These are phyloP conservation scores for Excoecaria agallocha DNA, from an alignment of 345 rosid species.

Conservation along the genomic window DNA sequence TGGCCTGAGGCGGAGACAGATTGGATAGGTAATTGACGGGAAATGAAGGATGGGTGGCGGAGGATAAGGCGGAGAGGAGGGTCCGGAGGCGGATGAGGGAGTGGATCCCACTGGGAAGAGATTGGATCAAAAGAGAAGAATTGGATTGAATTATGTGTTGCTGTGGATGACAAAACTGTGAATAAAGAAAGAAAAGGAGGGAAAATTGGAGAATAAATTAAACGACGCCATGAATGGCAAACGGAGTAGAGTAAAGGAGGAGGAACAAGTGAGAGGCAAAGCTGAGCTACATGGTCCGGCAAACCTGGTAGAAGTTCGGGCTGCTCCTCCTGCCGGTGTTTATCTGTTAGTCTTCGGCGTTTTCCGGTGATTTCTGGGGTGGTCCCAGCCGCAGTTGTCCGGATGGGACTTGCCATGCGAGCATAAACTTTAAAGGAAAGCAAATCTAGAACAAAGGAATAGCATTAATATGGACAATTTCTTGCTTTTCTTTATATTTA, in stretches of 20 bases:
- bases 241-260: conserved; percentile 44
- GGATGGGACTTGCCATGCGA: conserved; percentile 1
- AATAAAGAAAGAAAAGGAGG: conserved; percentile 52
- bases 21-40: conserved; percentile 45
- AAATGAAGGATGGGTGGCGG: conserved; percentile 49
- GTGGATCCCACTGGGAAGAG: conserved; percentile 37
- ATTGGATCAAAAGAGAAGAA: conserved; percentile 44
- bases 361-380: conserved; percentile 22
- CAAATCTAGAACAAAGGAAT: neutral
- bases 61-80: conserved; percentile 40
- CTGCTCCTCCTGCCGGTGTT: neutral
- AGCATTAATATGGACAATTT: neutral
- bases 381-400: neutral
- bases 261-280: conserved; percentile 42
- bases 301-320: conserved; percentile 45
- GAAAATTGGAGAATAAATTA: conserved; percentile 46
- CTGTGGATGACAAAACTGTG: conserved; percentile 33
- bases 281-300: conserved; percentile 44
- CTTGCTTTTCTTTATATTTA: neutral
- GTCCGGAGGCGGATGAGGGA: conserved; percentile 41
- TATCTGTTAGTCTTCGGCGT: conserved; percentile 23
- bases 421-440: neutral
- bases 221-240: conserved; percentile 53
- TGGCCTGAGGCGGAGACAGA: conserved; percentile 36
- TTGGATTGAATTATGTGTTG: conserved; percentile 17